Percentiles rank a stretch among this genome's conserved stretches.
phyloP scores from a whole-genome alignment of 805 yeast genomes.

The Nematodospora valgi region DNA sequence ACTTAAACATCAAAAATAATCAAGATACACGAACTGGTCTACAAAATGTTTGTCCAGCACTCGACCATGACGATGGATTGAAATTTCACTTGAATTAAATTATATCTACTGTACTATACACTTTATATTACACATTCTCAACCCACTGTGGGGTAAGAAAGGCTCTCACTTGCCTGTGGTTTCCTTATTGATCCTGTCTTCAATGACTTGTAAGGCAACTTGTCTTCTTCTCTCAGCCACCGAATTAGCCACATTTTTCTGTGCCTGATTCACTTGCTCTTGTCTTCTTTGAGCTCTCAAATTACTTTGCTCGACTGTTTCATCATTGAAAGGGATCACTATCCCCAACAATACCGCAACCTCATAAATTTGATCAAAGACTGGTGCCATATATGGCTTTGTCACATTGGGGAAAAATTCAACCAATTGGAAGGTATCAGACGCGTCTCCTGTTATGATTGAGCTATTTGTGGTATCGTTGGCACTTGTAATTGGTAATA shows the following conservation, averaged over 20 bases:
- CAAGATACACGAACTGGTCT: too few species aligned
- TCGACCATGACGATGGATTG: too few species aligned
- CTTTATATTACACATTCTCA: too few species aligned
- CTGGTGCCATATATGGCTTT: slow-evolving; percentile 49
- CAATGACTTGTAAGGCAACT: slow-evolving; percentile 70
- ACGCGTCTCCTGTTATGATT: slow-evolving; percentile 73
- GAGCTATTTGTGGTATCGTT: slow-evolving; percentile 18
- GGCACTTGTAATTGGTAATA: slow-evolving; percentile 45
- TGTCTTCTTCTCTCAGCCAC: slow-evolving; percentile 74
- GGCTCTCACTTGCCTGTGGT: too few species aligned
- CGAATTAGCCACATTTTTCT: slow-evolving; percentile 16
- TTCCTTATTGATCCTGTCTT: slow-evolving; percentile 50
- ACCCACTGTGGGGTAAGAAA: too few species aligned
- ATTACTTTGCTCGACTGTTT: slow-evolving; percentile 71
- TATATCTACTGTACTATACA: too few species aligned
- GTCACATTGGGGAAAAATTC: slow-evolving; percentile 75
- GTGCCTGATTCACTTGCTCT: slow-evolving; percentile 42
- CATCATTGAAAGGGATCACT: slow-evolving; percentile 61
- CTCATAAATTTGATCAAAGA: slow-evolving; percentile 42
- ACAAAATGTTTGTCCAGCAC: too few species aligned
- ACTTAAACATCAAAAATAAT: too few species aligned
- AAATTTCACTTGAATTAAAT: too few species aligned
- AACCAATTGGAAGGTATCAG: slow-evolving; percentile 80
- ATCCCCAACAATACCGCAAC: slow-evolving; percentile 42
- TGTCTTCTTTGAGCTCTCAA: slow-evolving; percentile 64